phyloP scores from a whole-genome alignment of 2,329 filamentous ascomycete species.

The Metarhizium rileyi region DNA sequence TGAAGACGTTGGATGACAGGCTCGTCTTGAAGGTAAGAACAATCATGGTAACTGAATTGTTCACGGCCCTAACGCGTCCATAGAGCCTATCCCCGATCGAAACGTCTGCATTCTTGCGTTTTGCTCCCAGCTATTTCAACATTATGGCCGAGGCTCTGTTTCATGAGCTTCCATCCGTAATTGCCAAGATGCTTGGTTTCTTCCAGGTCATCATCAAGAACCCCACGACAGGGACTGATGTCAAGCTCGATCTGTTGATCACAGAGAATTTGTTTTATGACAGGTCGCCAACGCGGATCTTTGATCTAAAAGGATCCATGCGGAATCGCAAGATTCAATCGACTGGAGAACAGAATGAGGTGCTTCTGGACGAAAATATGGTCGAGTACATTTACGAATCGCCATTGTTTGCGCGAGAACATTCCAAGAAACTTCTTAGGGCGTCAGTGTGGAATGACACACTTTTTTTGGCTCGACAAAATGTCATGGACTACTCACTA shows the following conservation, averaged over 20 bases:
- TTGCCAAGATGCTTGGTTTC: constrained; percentile 98
- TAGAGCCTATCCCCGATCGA: constrained; percentile 81
- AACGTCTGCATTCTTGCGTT: constrained; percentile 86
- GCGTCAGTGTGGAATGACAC: constrained; percentile 97
- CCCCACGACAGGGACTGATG: constrained; percentile 78
- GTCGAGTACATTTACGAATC: constrained; percentile 99
- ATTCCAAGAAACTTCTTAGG: constrained; percentile 86
- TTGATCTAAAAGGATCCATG: constrained; percentile 97
- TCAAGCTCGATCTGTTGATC: constrained; percentile 85
- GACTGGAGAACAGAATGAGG: constrained; percentile 92
- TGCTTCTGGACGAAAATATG: constrained; percentile 95
- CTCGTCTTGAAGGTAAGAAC: constrained; percentile 68
- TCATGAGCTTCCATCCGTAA: constrained; percentile 88
- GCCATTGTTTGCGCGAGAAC: constrained; percentile 87
- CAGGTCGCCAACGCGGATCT: constrained; percentile 76
- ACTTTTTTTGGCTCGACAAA: constrained; percentile 83
- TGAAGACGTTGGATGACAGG: constrained; percentile 92
- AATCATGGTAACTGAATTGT: not conserved
- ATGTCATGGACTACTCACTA: constrained; percentile 98
- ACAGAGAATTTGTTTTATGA: constrained; percentile 99
- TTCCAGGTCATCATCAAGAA: constrained; percentile 98
- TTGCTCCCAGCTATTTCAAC: constrained; percentile 92
- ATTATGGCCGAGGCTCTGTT: constrained; percentile 97
- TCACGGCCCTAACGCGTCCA: constrained; percentile 8
- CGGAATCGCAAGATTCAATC: constrained; percentile 94